A percentile compares a stretch with the other conserved stretches of the same genome.
phyloP scores from a whole-genome alignment of 345 rosid species.

The Moringa oleifera region DNA sequence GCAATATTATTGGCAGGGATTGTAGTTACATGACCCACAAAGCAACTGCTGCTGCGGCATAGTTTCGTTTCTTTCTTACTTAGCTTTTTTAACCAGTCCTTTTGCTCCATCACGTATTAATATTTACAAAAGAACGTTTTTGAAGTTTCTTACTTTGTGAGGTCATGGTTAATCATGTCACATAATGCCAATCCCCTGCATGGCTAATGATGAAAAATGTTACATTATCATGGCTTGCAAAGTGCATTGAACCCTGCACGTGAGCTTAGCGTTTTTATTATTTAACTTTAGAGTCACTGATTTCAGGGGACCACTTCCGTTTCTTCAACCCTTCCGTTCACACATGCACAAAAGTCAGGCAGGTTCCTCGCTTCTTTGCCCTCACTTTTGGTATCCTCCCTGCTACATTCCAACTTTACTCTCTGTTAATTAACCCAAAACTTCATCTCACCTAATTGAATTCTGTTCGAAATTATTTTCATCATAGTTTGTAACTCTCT shows the following conservation, averaged over 20 bases:
- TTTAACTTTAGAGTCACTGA: conserved; percentile 5
- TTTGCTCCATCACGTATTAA: too few relatives aligned
- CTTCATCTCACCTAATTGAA: too few relatives aligned
- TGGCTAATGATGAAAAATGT: conserved; percentile 16
- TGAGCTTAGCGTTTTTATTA: conserved; percentile 13
- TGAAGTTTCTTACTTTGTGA: not conserved
- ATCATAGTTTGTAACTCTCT: too few relatives aligned
- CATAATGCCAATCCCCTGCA: conserved; percentile 15
- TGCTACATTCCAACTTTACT: too few relatives aligned
- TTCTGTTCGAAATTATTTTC: too few relatives aligned
- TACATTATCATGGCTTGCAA: conserved; percentile 8
- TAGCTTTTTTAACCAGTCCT: too few relatives aligned
- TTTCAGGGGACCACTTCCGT: conserved; percentile 18
- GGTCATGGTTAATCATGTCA: conserved; percentile 10
- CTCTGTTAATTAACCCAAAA: too few relatives aligned
- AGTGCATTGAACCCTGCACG: conserved; percentile 16
- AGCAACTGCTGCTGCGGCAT: too few relatives aligned
- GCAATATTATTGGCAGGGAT: not conserved
- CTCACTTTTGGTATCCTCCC: too few relatives aligned
- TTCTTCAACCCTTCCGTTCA: conserved; percentile 3
- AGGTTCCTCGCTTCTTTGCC: not conserved
- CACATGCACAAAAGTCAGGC: not conserved
- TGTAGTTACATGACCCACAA: not conserved
- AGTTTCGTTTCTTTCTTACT: too few relatives aligned
- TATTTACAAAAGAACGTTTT: too few relatives aligned